Percentiles rank a stretch among this genome's conserved stretches.
Conservation (phyloP, 352 stramenopile genomes). For the Thraustotheca clavata region DNA sequence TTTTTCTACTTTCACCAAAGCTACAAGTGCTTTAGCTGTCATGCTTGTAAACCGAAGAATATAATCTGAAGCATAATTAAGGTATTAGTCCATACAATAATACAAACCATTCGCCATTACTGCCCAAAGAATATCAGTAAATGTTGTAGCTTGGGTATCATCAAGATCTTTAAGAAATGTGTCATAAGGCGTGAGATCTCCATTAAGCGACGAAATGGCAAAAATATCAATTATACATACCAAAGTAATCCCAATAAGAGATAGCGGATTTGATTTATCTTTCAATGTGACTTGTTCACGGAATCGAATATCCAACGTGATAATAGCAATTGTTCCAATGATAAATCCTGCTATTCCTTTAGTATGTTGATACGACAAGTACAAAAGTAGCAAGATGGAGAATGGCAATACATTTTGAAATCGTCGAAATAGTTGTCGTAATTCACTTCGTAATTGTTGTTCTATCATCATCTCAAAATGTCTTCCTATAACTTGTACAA, state of each 20-base stretch:
- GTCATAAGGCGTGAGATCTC: constrained; percentile 44
- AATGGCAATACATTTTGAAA: constrained; percentile 72
- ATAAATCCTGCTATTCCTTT: constrained; percentile 58
- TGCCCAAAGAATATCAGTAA: constrained; percentile 65
- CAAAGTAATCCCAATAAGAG: constrained; percentile 39
- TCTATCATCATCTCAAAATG: no score
- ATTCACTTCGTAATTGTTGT: constrained; percentile 27
- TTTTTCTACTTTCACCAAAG: constrained; percentile 34
- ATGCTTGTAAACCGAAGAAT: constrained; percentile 56
- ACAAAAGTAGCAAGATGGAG: constrained; percentile 53
- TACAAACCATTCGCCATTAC: constrained; percentile 63
- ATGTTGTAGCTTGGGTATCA: constrained; percentile 21
- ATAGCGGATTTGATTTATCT: constrained; percentile 46
- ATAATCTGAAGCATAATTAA: constrained; percentile 37
- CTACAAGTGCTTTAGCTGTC: constrained; percentile 45
- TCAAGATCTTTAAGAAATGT: constrained; percentile 41
- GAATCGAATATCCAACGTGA: constrained; percentile 63
- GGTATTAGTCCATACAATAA: not conserved
- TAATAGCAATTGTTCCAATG: constrained; percentile 52
- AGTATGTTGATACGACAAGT: constrained; percentile 72
- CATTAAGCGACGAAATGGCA: constrained; percentile 49
- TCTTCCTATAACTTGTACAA: not conserved
- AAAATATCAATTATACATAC: constrained; percentile 55
- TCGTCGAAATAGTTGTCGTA: constrained; percentile 51
- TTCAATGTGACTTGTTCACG: constrained; percentile 62